Percentiles rank a stretch among this genome's conserved stretches.
These are phyloP conservation scores for Chaetomiaceae sp. DNA, from an alignment of 2,329 filamentous ascomycete species.

Conservation along the genomic window DNA sequence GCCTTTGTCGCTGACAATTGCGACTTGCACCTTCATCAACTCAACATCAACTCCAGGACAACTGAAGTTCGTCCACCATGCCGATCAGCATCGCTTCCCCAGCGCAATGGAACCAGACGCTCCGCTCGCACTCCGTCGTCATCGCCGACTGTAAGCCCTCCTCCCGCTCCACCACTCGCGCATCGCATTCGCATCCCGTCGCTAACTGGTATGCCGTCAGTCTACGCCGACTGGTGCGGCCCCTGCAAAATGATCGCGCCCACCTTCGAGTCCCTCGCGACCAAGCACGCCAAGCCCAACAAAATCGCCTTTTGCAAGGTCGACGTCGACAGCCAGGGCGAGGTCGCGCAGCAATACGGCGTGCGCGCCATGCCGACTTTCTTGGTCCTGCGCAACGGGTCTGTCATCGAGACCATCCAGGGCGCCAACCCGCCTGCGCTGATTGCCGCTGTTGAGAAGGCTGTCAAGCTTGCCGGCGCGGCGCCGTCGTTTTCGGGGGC, in stretches of 20 bases:
- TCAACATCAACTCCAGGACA: background rate
- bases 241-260: slow-evolving; percentile 92
- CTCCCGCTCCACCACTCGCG: background rate
- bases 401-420: slow-evolving; percentile 68
- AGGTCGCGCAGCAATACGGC: slow-evolving; percentile 71
- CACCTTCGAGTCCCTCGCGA: slow-evolving; percentile 77
- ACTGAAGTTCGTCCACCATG: slow-evolving; percentile 36
- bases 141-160: slow-evolving; percentile 76
- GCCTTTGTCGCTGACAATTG: slow-evolving; percentile 15
- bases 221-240: slow-evolving; percentile 93
- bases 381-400: slow-evolving; percentile 76
- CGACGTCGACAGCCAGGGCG: slow-evolving; percentile 78
- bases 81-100: slow-evolving; percentile 58
- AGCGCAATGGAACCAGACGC: slow-evolving; percentile 66
- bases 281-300: slow-evolving; percentile 73
- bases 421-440: slow-evolving; percentile 78
- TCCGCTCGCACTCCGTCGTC: slow-evolving; percentile 72
- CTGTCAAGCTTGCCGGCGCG: slow-evolving; percentile 49
- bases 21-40: background rate
- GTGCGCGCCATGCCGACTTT: slow-evolving; percentile 93
- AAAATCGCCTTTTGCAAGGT: slow-evolving; percentile 88
- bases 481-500: slow-evolving; percentile 48
- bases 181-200: slow-evolving; percentile 14
- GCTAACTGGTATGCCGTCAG: slow-evolving; percentile 42
- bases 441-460: slow-evolving; percentile 69